These are phyloP conservation scores for Linum tenue DNA, from an alignment of 345 rosid genomes.

Conservation along the genomic window DNA sequence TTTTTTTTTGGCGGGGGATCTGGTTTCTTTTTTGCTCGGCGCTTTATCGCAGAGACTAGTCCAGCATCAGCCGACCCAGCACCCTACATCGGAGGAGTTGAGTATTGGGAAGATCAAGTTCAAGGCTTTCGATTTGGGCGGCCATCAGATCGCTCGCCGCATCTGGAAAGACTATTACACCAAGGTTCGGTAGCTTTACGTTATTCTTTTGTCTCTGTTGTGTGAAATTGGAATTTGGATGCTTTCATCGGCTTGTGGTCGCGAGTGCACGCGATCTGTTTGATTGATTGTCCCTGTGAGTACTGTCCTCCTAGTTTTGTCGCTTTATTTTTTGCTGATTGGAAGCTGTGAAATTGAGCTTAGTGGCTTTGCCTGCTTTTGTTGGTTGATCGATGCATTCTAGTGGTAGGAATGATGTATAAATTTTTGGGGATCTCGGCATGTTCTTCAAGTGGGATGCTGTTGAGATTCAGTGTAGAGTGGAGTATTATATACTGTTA, in stretches of 20 bases:
- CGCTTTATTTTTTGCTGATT: not conserved
- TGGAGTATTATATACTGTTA: not conserved
- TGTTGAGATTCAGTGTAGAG: not conserved
- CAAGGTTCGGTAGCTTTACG: conserved; percentile 30
- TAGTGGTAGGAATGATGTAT: not conserved
- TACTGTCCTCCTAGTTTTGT: not conserved
- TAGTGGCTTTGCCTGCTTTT: no score
- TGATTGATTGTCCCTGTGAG: not conserved
- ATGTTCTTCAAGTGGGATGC: not conserved
- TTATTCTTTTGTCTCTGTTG: not conserved
- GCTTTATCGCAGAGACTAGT: conserved; percentile 45
- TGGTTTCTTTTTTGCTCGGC: not conserved
- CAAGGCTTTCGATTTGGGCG: conserved; percentile 81
- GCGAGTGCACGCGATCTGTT: not conserved
- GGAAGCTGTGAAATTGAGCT: not conserved
- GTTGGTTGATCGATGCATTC: no score
- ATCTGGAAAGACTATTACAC: conserved; percentile 80
- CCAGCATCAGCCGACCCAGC: conserved; percentile 71
- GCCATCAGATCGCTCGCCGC: conserved; percentile 72
- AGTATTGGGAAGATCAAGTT: conserved; percentile 75
- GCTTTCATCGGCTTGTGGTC: not conserved
- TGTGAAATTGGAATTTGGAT: not conserved
- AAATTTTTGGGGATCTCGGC: not conserved
- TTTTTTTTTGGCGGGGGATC: not conserved
- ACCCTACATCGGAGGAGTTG: conserved; percentile 71